Base-by-base conservation (phyloP, 108 stramenopile genomes). In the Fistulifera pelliculosa region DNA sequence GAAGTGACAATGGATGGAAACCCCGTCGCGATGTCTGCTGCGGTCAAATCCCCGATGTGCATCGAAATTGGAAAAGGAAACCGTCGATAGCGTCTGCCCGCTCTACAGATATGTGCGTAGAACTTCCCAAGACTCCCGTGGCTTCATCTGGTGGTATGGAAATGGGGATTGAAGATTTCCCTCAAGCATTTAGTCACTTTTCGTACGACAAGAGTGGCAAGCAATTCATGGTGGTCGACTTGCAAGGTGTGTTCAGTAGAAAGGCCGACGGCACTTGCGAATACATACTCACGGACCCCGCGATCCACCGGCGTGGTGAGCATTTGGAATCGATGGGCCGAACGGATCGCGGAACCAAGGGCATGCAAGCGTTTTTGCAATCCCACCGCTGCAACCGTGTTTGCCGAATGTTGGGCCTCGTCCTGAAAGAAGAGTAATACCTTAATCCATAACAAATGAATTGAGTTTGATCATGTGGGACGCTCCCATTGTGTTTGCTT, bases 401-500 rank as follows among this genome's bases (percentile, higher is more conserved):
- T 23, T 75, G 74, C 45, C 62, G 56, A 21, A 22, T 71, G 15
- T 51, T 75, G 17, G 74, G 74, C n/a, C 43, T 75, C 31, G 31
- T 35, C 6, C 3, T 35, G 31, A 35, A 47, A 11, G 18, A 18
- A 14, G 48, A 44, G 31, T 35, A 35, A 8, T 35, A 8, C 8
- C 6, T 35, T n/a, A n/a, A n/a, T n/a, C n/a, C n/a, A n/a, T n/a
- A n/a, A n/a, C n/a, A n/a, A n/a, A n/a, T n/a, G n/a, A n/a, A n/a
- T n/a, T n/a, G n/a, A 35, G 3, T 35, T 8, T 35, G 3, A 35
- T 42, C 21, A 51, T 14, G 47, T 31, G 0, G 86, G 86, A 49
- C 59, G 72, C 21, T 75, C 64, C 88, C 88, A 90, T 31, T 65
- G 68, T n/a, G 82, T 81, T 31, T 79, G 66, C n/a, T 83, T 83